These are phyloP conservation scores for Podospora bellae-mahoneyi DNA, from an alignment of 495 filamentous ascomycete genomes.

Conservation along the genomic window DNA sequence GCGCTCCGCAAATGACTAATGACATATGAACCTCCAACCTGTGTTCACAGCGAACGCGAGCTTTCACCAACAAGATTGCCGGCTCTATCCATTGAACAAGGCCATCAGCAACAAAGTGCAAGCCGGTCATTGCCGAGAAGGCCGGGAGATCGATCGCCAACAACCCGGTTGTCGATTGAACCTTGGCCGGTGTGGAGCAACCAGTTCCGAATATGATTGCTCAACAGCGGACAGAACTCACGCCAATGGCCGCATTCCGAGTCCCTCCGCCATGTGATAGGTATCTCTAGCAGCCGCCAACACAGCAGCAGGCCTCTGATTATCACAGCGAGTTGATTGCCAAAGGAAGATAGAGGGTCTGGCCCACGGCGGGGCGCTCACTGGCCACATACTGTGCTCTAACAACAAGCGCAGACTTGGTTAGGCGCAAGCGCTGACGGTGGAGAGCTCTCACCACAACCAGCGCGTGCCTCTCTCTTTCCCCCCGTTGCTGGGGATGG, in stretches of 20 bases:
- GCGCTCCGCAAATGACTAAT: constrained; percentile 8
- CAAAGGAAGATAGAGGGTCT: constrained; percentile 8
- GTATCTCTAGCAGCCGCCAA: constrained; percentile 14
- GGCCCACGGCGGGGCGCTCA: constrained; percentile 3
- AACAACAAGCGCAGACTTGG: neutral
- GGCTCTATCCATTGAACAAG: constrained; percentile 5
- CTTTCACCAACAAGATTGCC: constrained; percentile 7
- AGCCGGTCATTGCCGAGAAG: constrained; percentile 13
- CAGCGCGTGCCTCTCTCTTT: neutral
- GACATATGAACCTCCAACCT: neutral
- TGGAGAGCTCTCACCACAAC: neutral
- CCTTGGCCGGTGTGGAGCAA: constrained; percentile 22
- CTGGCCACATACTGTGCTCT: neutral
- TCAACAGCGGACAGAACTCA: neutral
- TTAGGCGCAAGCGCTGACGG: neutral
- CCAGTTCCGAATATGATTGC: constrained; percentile 17
- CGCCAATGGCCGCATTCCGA: constrained; percentile 20
- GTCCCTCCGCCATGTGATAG: constrained; percentile 24
- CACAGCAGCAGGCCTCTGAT: neutral
- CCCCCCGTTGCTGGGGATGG: neutral
- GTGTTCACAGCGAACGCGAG: constrained; percentile 2
- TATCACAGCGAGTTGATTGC: constrained; percentile 12
- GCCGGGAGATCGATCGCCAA: constrained; percentile 19
- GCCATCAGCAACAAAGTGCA: neutral
- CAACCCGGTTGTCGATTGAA: constrained; percentile 18